phyloP scores from a whole-genome alignment of 768 basidiomycete genomes.

The Pulveroboletus frians region DNA sequence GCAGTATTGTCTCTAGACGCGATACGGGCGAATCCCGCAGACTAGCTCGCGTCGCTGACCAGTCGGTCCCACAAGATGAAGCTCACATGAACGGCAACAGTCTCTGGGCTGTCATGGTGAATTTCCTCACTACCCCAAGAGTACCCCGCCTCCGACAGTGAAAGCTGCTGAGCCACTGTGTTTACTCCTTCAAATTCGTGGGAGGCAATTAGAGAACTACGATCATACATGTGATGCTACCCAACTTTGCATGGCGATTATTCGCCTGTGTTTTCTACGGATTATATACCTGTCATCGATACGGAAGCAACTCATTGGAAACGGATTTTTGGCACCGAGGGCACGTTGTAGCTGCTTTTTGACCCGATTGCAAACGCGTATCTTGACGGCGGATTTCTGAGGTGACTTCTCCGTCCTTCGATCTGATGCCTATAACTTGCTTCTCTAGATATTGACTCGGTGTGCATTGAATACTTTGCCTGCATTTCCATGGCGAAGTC shows the following conservation, averaged over 20 bases:
- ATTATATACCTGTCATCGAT: background rate
- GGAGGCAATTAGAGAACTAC: slow-evolving; percentile 6
- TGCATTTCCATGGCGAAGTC: background rate
- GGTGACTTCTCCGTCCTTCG: background rate
- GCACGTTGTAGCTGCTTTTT: background rate
- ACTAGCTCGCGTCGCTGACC: slow-evolving; percentile 71
- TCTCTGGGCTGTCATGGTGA: slow-evolving; percentile 64
- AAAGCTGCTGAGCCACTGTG: slow-evolving; percentile 10
- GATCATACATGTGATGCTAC: background rate
- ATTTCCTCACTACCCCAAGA: slow-evolving; percentile 51
- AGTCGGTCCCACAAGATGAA: slow-evolving; percentile 54
- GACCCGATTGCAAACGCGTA: background rate
- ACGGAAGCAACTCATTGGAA: background rate
- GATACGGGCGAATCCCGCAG: slow-evolving; percentile 78
- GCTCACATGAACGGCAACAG: slow-evolving; percentile 59
- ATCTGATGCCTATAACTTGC: background rate
- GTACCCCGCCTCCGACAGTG: slow-evolving; percentile 20
- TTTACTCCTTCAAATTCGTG: slow-evolving; percentile 23
- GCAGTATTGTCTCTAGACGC: slow-evolving; percentile 83
- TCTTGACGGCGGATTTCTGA: background rate
- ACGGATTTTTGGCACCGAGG: background rate
- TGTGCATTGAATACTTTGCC: too few species aligned
- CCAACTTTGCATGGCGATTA: background rate
- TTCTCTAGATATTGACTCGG: too few species aligned
- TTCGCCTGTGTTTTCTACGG: background rate